A percentile compares a stretch with the other conserved stretches of the same genome.
Evolutionary conservation across 2,329 filamentous ascomycete species (phyloP).

Genomic region (Drechslerella dactyloides): DNA sequence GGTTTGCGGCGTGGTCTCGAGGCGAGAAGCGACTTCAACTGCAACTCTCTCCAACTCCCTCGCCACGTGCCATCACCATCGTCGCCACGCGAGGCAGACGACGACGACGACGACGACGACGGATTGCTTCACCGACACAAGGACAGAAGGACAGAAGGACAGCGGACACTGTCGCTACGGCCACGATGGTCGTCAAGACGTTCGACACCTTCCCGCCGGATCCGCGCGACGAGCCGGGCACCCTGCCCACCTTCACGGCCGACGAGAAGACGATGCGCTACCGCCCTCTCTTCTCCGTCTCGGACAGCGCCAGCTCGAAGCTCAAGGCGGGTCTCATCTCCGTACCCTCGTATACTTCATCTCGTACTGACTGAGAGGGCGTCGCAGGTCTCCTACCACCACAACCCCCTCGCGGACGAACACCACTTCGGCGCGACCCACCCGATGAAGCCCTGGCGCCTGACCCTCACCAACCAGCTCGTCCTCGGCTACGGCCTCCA

Average conservation of each 20-base stretch:
- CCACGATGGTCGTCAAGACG: slow-evolving; percentile 34
- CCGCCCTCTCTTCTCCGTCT: slow-evolving; percentile 37
- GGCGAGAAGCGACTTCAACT: too few relatives aligned
- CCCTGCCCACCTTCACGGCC: slow-evolving; percentile 20
- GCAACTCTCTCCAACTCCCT: too few relatives aligned
- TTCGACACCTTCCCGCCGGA: slow-evolving; percentile 41
- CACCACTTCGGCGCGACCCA: slow-evolving; percentile 97
- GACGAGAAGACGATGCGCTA: slow-evolving; percentile 44
- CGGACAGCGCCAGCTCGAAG: slow-evolving; percentile 19
- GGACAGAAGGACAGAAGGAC: too few relatives aligned
- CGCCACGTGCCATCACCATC: too few relatives aligned
- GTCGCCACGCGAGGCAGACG: too few relatives aligned
- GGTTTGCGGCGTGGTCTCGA: too few relatives aligned
- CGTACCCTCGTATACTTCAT: slow-evolving; percentile 67
- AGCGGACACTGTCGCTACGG: background rate
- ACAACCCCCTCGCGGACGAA: slow-evolving; percentile 90
- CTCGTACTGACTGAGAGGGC: slow-evolving; percentile 66
- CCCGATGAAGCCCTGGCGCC: slow-evolving; percentile 98
- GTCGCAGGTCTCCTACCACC: slow-evolving; percentile 80
- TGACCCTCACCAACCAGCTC: slow-evolving; percentile 92
- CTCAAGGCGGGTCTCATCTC: slow-evolving; percentile 54
- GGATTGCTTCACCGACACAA: too few relatives aligned
- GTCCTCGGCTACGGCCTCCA: slow-evolving; percentile 95
- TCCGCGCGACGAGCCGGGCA: slow-evolving; percentile 33
- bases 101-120: too few relatives aligned